Base-by-base conservation (phyloP, 306 rosid species). In the Canavalia gladiata region DNA sequence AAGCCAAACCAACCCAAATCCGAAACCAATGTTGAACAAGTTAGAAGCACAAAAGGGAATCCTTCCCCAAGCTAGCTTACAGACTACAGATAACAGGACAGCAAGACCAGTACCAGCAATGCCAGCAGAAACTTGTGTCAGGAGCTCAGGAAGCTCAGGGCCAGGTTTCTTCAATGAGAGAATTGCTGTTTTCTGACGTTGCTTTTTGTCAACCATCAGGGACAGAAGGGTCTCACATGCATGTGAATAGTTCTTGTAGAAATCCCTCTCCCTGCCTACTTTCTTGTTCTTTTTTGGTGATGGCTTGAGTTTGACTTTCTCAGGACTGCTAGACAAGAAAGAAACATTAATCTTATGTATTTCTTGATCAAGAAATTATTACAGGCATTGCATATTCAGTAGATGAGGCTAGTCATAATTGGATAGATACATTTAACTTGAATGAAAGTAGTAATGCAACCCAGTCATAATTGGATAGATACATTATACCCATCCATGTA, bases 171-270 rank as follows among this genome's bases (percentile, higher is more conserved):
- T 91, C 74, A 95, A 86, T 0, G 94, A 83, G 30, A 80, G 86
- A 70, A 90, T 71, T 43, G 90, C 84, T 6, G 84, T 84, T 66
- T 85, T 90, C 64, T 85, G 80, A 13, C 85, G 59, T 78, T 68
- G 84, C 69, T 29, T 90, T 74, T 84, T 85, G 88, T 87, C 78
- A 8, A 86, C 79, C 87, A 95, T 84, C 56, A 92, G 74, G 10
- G 97, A 92, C 13, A 95, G 84, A 76, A 92, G 92, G 82, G 85
- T 90, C 92, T 95, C 99, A 39, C 91, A 92, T 55, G 99, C 95
- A 58, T 89, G 92, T 54, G 88, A 83, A 71, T 83, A 81, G 83
- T 90, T 87, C 83, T 78, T 82, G 89, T 91, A 91, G 30, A 88
- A 86, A 82, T 90, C 91, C 86, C 94, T 90, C 80, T 84, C 97